These are phyloP conservation scores for Candida patagonica DNA, from an alignment of 805 yeast species.

Conservation along the genomic window DNA sequence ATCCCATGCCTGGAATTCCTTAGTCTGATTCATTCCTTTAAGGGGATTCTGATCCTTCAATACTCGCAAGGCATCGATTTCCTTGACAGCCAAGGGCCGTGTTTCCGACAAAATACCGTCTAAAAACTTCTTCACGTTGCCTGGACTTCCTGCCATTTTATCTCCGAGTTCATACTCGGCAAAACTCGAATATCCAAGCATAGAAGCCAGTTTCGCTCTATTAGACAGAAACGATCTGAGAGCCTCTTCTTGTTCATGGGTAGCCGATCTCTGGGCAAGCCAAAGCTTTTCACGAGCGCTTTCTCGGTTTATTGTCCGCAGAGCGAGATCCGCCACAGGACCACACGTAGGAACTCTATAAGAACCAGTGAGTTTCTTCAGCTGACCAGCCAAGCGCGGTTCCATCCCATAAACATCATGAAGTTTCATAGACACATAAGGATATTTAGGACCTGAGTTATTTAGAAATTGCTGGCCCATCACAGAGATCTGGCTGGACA, in stretches of 20 bases:
- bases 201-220: conserved; percentile 60
- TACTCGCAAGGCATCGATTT: conserved; percentile 35
- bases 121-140: conserved; percentile 64
- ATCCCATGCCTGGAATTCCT: conserved; percentile 74
- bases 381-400: conserved; percentile 22
- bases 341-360: conserved; percentile 50
- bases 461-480: conserved; percentile 70
- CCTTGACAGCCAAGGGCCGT: conserved; percentile 47
- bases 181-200: conserved; percentile 62
- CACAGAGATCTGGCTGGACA: conserved; percentile 73
- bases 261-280: conserved; percentile 61
- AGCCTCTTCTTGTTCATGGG: conserved; percentile 49
- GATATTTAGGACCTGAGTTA: conserved; percentile 29
- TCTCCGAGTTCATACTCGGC: conserved; percentile 77
- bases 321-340: conserved; percentile 51
- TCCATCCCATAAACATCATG: conserved; percentile 26
- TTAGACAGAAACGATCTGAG: conserved; percentile 52
- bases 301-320: conserved; percentile 49
- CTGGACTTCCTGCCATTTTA: conserved; percentile 81
- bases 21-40: conserved; percentile 19
- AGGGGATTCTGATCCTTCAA: conserved; percentile 32
- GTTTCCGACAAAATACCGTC: conserved; percentile 45
- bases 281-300: conserved; percentile 59
- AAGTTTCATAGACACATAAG: conserved; percentile 16
- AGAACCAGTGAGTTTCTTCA: conserved; percentile 10